Conservation (phyloP, 352 stramenopile genomes). For the Globisporangium canariense region DNA sequence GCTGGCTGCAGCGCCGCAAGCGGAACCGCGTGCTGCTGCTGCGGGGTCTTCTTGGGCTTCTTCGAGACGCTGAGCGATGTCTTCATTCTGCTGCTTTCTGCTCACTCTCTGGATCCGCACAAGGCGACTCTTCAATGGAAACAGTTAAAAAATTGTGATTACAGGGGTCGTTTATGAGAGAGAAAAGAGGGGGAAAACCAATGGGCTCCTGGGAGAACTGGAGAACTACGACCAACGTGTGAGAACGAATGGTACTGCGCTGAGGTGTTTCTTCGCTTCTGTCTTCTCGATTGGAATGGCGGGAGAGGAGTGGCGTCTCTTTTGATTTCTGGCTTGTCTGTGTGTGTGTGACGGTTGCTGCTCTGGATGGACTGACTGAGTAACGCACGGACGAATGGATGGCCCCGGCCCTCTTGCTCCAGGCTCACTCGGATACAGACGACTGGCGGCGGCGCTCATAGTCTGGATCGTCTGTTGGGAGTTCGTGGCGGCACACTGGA, state of each 20-base stretch:
- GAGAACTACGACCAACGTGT: neutral
- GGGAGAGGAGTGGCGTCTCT: neutral
- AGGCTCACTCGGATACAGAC: conserved; percentile 15
- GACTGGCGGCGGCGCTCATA: conserved; percentile 60
- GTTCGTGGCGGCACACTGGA: conserved; percentile 78
- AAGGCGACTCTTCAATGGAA: neutral
- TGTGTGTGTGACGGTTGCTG: neutral
- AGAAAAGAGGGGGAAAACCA: neutral
- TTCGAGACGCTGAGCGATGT: neutral
- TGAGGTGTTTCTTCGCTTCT: neutral
- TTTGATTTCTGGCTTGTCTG: neutral
- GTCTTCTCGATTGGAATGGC: conserved; percentile 3
- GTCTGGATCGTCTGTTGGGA: conserved; percentile 81
- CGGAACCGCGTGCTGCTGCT: neutral
- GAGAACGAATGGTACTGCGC: neutral
- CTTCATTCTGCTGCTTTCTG: neutral
- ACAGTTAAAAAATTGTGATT: neutral
- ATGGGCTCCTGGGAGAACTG: neutral
- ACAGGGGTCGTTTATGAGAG: neutral
- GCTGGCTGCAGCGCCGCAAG: neutral
- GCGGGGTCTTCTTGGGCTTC: neutral
- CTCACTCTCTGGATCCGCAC: neutral
- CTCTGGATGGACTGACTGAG: conserved; percentile 1
- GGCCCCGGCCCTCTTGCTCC: neutral
- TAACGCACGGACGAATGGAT: neutral